Conservation (phyloP, 1,284 basidiomycete genomes). For the Schizopora paradoxa region DNA sequence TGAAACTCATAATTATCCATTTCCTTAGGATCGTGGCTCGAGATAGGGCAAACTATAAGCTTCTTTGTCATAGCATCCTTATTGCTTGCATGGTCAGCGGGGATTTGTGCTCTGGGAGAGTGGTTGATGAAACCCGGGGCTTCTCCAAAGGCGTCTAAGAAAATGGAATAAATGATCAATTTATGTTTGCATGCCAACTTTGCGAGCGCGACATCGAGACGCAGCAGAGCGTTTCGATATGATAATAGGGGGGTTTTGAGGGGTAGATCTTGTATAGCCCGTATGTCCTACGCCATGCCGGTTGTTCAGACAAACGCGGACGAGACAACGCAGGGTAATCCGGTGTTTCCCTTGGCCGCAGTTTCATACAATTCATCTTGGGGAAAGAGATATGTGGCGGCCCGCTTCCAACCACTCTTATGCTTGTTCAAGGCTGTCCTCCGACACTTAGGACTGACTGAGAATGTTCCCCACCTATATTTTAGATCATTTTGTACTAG, state of each 20-base stretch:
- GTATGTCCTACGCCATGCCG: not conserved
- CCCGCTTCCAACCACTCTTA: no score
- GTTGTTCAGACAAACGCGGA: not conserved
- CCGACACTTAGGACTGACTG: no score
- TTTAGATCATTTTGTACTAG: no score
- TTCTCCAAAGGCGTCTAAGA: slow-evolving; percentile 79
- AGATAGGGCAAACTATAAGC: slow-evolving; percentile 85
- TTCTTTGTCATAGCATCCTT: slow-evolving; percentile 86
- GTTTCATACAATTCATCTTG: no score
- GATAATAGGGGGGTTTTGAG: no score
- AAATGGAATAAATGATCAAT: slow-evolving; percentile 33
- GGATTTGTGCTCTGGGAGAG: slow-evolving; percentile 66
- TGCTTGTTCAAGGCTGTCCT: no score
- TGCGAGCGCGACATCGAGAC: no score
- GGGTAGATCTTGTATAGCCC: not conserved
- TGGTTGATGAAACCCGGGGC: no score
- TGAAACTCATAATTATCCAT: slow-evolving; percentile 2
- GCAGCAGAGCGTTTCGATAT: no score
- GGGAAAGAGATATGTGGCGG: no score
- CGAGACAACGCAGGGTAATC: not conserved
- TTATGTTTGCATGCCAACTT: no score
- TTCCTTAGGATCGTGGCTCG: slow-evolving; percentile 71
- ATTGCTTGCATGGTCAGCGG: slow-evolving; percentile 74
- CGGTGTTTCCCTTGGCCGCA: not conserved
- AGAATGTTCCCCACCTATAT: no score